phyloP scores from a whole-genome alignment of 768 basidiomycete species.

The Multifurca ochricompacta region DNA sequence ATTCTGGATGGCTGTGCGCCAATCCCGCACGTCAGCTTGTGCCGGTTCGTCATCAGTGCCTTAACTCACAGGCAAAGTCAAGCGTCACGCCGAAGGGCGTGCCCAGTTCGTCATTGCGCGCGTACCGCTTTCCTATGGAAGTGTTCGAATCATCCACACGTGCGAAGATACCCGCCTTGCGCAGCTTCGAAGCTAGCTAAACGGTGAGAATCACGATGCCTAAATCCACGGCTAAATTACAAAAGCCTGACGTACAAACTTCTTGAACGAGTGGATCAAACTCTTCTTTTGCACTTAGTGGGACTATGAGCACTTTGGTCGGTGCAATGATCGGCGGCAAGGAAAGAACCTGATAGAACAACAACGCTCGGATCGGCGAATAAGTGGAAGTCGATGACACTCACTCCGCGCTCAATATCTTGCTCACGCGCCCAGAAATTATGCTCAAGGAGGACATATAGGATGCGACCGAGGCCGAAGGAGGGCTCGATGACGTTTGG shows the following conservation, averaged over 20 bases:
- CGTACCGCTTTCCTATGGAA: conserved; percentile 94
- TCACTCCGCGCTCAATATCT: conserved; percentile 81
- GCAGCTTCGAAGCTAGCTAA: conserved; percentile 70
- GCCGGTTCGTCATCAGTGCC: conserved; percentile 15
- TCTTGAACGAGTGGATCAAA: conserved; percentile 79
- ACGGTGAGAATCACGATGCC: conserved; percentile 4
- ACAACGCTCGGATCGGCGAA: conserved; percentile 13
- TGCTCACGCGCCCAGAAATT: conserved; percentile 91
- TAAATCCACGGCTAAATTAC: conserved; percentile 14
- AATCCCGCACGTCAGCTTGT: conserved; percentile 9
- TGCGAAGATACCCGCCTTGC: conserved; percentile 82
- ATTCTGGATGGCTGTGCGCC: conserved; percentile 69
- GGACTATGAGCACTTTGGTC: conserved; percentile 94
- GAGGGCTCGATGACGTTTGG: conserved; percentile 99
- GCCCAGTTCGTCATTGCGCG: conserved; percentile 96
- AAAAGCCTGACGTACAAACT: conserved; percentile 61
- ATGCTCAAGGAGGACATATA: conserved; percentile 92
- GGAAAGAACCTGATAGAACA: conserved; percentile 64
- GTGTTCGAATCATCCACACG: conserved; percentile 94
- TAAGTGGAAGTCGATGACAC: conserved; percentile 26
- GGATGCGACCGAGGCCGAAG: conserved; percentile 92
- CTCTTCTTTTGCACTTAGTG: conserved; percentile 77
- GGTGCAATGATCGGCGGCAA: conserved; percentile 87
- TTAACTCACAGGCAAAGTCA: conserved; percentile 80
- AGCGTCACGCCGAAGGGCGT: conserved; percentile 95